Conservation (phyloP, 768 basidiomycete species). For the Tricholoma terreum region DNA sequence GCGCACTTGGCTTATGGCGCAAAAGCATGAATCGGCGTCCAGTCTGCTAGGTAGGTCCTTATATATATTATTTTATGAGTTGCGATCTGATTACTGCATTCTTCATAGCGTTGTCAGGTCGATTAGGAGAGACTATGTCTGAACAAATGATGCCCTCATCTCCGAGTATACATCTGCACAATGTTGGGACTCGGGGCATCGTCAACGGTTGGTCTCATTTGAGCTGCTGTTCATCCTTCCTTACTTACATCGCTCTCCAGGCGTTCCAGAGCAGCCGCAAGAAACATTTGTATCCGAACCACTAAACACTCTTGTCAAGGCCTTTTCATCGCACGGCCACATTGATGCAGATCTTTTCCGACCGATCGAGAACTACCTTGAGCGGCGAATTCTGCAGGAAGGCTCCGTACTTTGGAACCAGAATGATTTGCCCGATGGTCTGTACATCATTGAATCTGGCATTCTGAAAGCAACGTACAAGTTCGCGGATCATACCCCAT, state of each 20-base stretch:
- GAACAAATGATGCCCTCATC: conserved; percentile 55
- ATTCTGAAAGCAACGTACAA: conserved; percentile 80
- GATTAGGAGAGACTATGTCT: conserved; percentile 47
- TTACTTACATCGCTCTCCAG: neutral
- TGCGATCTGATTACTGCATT: conserved; percentile 4
- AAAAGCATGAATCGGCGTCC: conserved; percentile 49
- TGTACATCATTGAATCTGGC: conserved; percentile 89
- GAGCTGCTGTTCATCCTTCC: neutral
- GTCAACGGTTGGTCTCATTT: conserved; percentile 44
- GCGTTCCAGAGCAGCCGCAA: conserved; percentile 26
- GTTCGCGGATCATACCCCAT: conserved; percentile 65
- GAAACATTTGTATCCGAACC: conserved; percentile 52
- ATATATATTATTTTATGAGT: neutral
- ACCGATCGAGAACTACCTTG: conserved; percentile 70
- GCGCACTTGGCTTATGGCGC: conserved; percentile 70
- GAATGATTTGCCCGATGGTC: conserved; percentile 72
- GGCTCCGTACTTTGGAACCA: conserved; percentile 73
- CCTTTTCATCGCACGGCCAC: conserved; percentile 72
- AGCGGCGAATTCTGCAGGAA: conserved; percentile 51
- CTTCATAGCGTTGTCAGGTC: conserved; percentile 51
- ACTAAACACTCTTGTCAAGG: conserved; percentile 69
- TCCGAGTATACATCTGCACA: conserved; percentile 60
- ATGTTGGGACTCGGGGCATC: conserved; percentile 71
- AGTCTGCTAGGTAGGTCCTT: conserved; percentile 43
- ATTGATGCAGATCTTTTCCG: conserved; percentile 55